Evolutionary conservation across 78 protist species (phyloP), one percentile per base, ranked within the genome.

Genomic region (Bigelowiella natans): DNA sequence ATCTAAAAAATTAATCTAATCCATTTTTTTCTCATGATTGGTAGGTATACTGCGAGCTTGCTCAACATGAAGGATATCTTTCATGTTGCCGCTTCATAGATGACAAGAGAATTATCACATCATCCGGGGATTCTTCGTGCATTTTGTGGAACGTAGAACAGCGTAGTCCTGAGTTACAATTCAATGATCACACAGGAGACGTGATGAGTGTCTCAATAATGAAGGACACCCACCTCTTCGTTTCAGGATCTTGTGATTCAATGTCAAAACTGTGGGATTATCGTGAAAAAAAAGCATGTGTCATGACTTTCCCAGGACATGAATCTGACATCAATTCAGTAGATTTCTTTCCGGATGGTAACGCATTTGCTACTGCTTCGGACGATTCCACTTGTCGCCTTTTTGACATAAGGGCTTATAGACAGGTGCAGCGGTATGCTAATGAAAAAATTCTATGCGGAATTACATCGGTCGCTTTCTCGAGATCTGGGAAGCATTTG

Each of bases 261-360:
- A 73, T 88, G 2, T 98, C 99, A 2, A 94, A 95, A 86, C 83
- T 97, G 36, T 97, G 98, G 98, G 98, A 97, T 82, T 83, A 95
- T 40, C 95, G 97, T 73, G 38, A 93, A 11, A 95, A 93, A 89
- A 93, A 93, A 39, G 28, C 1, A 31, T 95, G 95, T 84, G 93
- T 93, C 29, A 97, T 95, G 90, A 96, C 98, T 0, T 97, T 97
- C 90, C 34, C 88, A 39, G 98, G 98, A 51, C 99, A 97, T 95
- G 97, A 95, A 51, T 88, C 94, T 0, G 99, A 97, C 93, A 97
- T 97, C 91, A 97, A 97, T 90, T 84, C 98, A 28, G 98, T 97
- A 63, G 91, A 92, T 82, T 94, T 51, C 82, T 92, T 95, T 88
- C 95, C 95, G 83, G 84, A 38, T 40, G 92, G 92, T 26, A 26